Percentiles rank a stretch among this genome's conserved stretches.
phyloP scores from a whole-genome alignment of 345 rosid species.

The Eucalyptus rudis region DNA sequence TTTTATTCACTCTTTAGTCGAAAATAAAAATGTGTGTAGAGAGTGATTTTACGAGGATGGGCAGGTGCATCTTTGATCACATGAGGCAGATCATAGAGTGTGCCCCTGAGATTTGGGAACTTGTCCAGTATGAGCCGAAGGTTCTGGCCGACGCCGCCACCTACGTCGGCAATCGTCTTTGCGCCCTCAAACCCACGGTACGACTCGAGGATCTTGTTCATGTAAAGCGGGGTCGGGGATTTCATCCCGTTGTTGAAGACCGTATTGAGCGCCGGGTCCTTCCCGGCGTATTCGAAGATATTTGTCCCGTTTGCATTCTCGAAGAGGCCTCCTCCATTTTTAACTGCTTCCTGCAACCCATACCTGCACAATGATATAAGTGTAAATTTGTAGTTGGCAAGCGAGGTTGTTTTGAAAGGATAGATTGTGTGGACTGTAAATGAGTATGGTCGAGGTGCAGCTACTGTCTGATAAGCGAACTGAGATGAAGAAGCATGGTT shows the following conservation, averaged over 20 bases:
- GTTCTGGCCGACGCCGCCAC: slow-evolving; percentile 10
- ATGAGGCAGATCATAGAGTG: slow-evolving; percentile 16
- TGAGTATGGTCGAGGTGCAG: background rate
- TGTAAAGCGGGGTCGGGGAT: background rate
- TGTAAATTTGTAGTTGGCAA: background rate
- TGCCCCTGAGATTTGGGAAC: slow-evolving; percentile 11
- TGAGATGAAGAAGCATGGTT: background rate
- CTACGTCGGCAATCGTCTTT: slow-evolving; percentile 11
- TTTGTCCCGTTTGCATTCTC: slow-evolving; percentile 1
- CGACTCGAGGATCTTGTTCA: slow-evolving; percentile 5
- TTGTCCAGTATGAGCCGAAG: slow-evolving; percentile 1
- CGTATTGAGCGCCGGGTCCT: slow-evolving; percentile 8
- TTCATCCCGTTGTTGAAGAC: slow-evolving; percentile 8
- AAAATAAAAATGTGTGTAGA: background rate
- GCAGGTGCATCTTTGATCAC: slow-evolving; percentile 11
- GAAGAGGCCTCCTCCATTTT: slow-evolving; percentile 18
- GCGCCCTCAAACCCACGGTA: slow-evolving; percentile 12
- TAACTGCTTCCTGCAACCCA: slow-evolving; percentile 9
- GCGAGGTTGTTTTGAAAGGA: background rate
- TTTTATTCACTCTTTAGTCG: background rate
- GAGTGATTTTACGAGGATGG: slow-evolving; percentile 4
- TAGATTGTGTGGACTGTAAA: no score
- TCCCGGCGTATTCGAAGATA: slow-evolving; percentile 3
- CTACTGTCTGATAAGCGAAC: background rate
- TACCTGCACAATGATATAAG: background rate